Base-by-base conservation (phyloP, 345 rosid genomes). In the Citrus glauca region DNA sequence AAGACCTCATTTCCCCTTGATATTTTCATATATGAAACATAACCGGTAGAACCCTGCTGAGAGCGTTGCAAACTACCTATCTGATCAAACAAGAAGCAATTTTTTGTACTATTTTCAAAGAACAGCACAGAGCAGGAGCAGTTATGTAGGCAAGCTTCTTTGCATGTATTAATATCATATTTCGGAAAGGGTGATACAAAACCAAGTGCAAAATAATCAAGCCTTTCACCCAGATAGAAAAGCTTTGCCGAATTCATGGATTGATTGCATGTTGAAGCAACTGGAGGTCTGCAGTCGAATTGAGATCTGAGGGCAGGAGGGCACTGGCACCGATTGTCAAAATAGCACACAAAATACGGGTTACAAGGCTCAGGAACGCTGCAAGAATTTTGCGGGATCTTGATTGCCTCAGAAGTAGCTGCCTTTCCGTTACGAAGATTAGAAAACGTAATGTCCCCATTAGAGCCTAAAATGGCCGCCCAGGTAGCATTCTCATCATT, bases 121-220 rank as follows among this genome's bases (percentile, higher is more conserved):
- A 90, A 88, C 38, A 90, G 68, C 71, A 78, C 90, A 59, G 72
- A 27, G 66, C 91, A 88, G 59, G 93, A 86, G 80, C 93, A 90
- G 66, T 81, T 86, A 25, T 28, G 69, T 19, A 40, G 82, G 80
- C 93, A 90, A 67, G 91, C 87, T 55, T 84, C 84, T 55, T 20
- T 85, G 80, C 93, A 90, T 66, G 79, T 48, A 57, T 82, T 79
- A 37, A 88, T 63, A 40, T 55, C 73, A 7, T 87, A 38, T 72
- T 56, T 84, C 66, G 75, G 27, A 20, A 68, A 28, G 25, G 93
- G 91, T 9, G 75, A 24, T n/a, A 73, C 84, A 67, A 85, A 90
- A 66, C 61, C 69, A 66, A 90, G 84, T 19, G 89, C 89, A 74
- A 88, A 88, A 75, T 88, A 90, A 79, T 85, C 87, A 20, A 90